Base-by-base conservation (phyloP, 805 yeast genomes). In the Candida railenensis region DNA sequence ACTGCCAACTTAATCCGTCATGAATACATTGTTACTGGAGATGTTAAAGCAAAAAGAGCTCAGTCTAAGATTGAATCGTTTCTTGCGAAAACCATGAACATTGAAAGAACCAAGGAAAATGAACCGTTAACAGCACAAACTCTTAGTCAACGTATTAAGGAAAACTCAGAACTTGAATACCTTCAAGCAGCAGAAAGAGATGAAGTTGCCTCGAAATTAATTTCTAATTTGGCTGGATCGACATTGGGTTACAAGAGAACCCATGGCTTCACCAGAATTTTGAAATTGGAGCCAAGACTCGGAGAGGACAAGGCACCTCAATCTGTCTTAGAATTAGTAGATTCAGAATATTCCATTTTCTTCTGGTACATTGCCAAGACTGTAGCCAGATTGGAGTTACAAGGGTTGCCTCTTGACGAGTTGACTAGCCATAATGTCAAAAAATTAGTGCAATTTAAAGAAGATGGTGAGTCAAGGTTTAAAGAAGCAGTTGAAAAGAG, bases 291-390 rank as follows among this genome's bases (percentile, higher is more conserved):
- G 65, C 89, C 91, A 15, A 77, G 98, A 53, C 65, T 85, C 40
- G 91, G 94, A 46, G 74, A 71, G 50, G 99, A 94, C 63, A 86
- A 83, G 50, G 96, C 97, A 0, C 91, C 91, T 28, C 94, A 88
- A 75, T 83, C 94, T 0, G 83, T 91, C 7, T 60, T 94, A 45
- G 99, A 94, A 66, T 73, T 94, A 41, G 95, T 92, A 1, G 96
- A 87, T 55, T 61, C 73, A 1, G 70, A 62, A 2, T 67, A 57
- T 48, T 96, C 89, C 61, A 77, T 87, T 74, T 80, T 84, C 55
- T 77, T 82, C 53, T 87, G 95, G 82, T 69, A 81, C 57, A 76
- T 82, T 7, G 96, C 96, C n/a, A 80, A 88, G 63, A 74, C 81
- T 3, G 92, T 87, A 4, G 96, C 96, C n/a, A 77, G 96, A 54